Evolutionary conservation across 169 alveolate genomes (phyloP).

Genomic region (Plasmodium vinckei): DNA sequence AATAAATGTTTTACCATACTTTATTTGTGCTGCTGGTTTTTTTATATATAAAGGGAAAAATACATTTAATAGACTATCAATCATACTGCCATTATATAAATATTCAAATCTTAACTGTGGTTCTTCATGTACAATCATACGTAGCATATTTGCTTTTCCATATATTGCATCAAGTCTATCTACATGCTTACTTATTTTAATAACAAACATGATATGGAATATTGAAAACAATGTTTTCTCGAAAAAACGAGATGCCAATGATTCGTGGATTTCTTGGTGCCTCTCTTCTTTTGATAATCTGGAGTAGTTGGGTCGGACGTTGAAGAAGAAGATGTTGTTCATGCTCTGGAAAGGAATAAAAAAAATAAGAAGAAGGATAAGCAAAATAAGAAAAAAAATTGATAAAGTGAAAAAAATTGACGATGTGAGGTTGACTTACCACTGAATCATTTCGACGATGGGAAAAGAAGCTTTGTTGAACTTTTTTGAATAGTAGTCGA

Average conservation of each 20-base stretch:
- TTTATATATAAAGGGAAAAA: constrained; percentile 61
- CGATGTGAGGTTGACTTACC: constrained; percentile 10
- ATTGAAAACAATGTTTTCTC: constrained; percentile 43
- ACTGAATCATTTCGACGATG: constrained; percentile 60
- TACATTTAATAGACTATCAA: constrained; percentile 30
- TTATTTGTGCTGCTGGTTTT: constrained; percentile 38
- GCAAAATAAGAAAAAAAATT: neutral
- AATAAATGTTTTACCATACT: constrained; percentile 64
- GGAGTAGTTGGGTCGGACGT: constrained; percentile 24
- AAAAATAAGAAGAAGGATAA: neutral
- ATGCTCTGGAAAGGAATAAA: constrained; percentile 27
- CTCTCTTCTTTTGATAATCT: constrained; percentile 10
- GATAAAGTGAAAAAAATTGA: neutral
- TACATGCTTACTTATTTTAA: constrained; percentile 38
- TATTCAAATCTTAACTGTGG: constrained; percentile 28
- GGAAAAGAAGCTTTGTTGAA: constrained; percentile 18
- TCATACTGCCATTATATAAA: constrained; percentile 41
- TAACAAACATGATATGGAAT: constrained; percentile 58
- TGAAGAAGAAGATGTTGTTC: constrained; percentile 64
- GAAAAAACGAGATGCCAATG: constrained; percentile 68
- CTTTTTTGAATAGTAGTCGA: constrained; percentile 32
- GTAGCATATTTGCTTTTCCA: constrained; percentile 42
- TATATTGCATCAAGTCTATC: constrained; percentile 30
- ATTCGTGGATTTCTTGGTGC: constrained; percentile 27
- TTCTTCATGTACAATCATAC: constrained; percentile 43